Base-by-base conservation (phyloP, 176 grass and related monocot species). In the Sorghum bicolor region DNA sequence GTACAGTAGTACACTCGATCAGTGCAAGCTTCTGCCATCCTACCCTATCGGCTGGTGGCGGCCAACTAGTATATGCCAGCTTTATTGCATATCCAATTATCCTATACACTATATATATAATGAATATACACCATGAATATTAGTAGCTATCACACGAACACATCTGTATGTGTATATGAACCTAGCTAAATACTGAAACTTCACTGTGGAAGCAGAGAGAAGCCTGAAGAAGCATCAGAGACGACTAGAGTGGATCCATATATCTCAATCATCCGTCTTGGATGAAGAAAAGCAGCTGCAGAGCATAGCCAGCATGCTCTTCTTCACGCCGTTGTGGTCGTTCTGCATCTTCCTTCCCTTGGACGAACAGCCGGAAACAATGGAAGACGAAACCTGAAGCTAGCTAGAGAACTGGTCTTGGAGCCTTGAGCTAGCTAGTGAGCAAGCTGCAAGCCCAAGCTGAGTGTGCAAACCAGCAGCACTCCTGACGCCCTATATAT, bases 261-360 rank as follows among this genome's bases (percentile, higher is more conserved):
- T n/a, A n/a, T 16, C 55, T 25, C 37, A 77, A 8, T 84, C 47
- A 24, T 77, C 52, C 6, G 82, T 84, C 33, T 66, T 41, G 73
- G 73, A 77, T 2, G 82, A 57, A 52, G 82, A 77, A 66, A 84
- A 84, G 45, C 82, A 77, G 63, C 73, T 28, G 45, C 82, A 84
- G 33, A 84, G 47, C 41, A 76, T 25, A 64, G 74, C 62, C 33
- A 57, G 31, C n/a, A 84, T 84, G 45, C 82, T 76, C 73, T 58
- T 84, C 82, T 84, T 84, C 63, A 84, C 48, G 17, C 48, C 48
- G 45, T 52, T 52, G 48, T 52, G 17, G 48, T 52, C 48, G 16
- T 52, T 52, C 48, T 52, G 17, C 48, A 52, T 52, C 48, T 20
- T 52, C 17, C 48, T 20, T 52, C 48, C 48, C 48, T 50, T 47